These are phyloP conservation scores for Pistacia atlantica DNA, from an alignment of 345 rosid genomes.

Conservation along the genomic window DNA sequence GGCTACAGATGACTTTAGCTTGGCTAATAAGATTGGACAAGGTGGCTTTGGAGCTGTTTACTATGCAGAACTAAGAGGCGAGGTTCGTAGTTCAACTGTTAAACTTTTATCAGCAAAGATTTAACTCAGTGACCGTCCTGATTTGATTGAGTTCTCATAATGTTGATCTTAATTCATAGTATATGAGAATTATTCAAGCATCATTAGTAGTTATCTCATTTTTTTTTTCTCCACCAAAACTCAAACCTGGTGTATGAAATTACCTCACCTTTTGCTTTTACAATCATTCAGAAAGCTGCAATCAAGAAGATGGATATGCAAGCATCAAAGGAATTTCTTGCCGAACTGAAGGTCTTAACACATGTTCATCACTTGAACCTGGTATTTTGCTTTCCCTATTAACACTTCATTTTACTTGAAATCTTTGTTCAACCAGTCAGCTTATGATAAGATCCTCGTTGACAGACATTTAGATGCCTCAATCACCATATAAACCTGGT, in stretches of 20 bases:
- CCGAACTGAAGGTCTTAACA: constrained; percentile 87
- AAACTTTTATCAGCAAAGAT: not conserved
- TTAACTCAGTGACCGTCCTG: no score
- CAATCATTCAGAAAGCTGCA: constrained; percentile 75
- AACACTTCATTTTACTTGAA: constrained; percentile 31
- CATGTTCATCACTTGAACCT: constrained; percentile 94
- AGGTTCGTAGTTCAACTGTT: constrained; percentile 49
- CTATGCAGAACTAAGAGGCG: constrained; percentile 90
- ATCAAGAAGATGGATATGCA: constrained; percentile 99
- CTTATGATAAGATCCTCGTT: not conserved
- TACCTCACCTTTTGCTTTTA: constrained; percentile 34
- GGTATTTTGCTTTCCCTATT: constrained; percentile 46
- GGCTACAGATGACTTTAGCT: constrained; percentile 76
- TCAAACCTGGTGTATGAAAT: constrained; percentile 20
- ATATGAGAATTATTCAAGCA: not conserved
- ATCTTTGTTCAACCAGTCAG: constrained; percentile 21
- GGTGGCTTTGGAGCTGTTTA: constrained; percentile 95
- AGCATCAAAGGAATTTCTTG: constrained; percentile 86
- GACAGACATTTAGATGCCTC: not conserved
- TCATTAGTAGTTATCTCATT: not conserved
- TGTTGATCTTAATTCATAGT: not conserved
- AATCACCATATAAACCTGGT: not conserved
- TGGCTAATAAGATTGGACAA: constrained; percentile 82
- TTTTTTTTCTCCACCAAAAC: not conserved
- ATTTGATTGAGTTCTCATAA: not conserved